Conservation (phyloP, 148 eudicot species). For the Nyssa sinensis region DNA sequence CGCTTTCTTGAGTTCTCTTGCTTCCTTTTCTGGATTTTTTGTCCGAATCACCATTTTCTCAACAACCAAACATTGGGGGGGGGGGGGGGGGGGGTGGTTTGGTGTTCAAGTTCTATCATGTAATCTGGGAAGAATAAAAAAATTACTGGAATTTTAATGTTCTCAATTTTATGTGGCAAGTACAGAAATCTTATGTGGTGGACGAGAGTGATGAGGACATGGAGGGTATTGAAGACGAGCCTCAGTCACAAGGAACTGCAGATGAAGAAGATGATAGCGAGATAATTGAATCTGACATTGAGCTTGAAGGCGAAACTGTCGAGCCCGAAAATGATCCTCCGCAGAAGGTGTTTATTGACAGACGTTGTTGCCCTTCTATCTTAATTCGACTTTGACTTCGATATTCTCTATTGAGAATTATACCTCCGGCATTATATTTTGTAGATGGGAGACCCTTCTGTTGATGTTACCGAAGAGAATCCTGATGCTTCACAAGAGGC, state of each 20-base stretch:
- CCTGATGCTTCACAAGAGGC: conserved; percentile 74
- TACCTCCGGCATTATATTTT: conserved; percentile 1
- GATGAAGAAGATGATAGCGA: conserved; percentile 66
- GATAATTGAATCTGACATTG: conserved; percentile 84
- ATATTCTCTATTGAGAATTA: not conserved
- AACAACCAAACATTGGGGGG: not conserved
- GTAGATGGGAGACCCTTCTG: conserved; percentile 89
- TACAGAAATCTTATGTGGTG: conserved; percentile 34
- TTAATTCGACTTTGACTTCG: not conserved
- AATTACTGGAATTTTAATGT: not conserved
- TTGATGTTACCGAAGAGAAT: conserved; percentile 80
- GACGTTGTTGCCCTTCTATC: not conserved
- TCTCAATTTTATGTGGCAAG: not conserved
- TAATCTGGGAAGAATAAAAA: not conserved
- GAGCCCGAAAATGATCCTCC: conserved; percentile 95
- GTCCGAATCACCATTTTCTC: not conserved
- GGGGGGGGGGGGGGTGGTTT: not conserved
- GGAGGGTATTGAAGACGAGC: conserved; percentile 35
- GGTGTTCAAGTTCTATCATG: not conserved
- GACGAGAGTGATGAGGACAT: conserved; percentile 62
- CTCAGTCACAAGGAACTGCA: conserved; percentile 24
- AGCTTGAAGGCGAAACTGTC: conserved; percentile 77
- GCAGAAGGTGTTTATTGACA: conserved; percentile 51
- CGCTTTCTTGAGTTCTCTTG: too few relatives aligned
- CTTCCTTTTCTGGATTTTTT: too few relatives aligned